A percentile compares a stretch with the other conserved stretches of the same genome.
These are phyloP conservation scores for Monosporascus sp. DNA, from an alignment of 2,329 filamentous ascomycete species.

Conservation along the genomic window DNA sequence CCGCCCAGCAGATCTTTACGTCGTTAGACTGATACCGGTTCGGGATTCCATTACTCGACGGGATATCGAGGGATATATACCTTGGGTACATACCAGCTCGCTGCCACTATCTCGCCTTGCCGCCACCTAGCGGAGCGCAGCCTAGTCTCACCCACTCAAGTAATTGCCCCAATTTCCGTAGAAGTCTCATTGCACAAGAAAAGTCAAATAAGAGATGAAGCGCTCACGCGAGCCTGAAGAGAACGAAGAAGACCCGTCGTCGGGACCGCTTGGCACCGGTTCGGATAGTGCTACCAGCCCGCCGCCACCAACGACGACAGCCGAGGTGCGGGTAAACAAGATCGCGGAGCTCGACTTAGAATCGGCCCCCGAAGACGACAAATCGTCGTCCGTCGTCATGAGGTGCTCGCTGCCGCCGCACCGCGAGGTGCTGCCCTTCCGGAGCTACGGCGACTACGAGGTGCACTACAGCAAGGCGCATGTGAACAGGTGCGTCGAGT, in stretches of 20 bases:
- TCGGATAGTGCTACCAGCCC: constrained; percentile 2
- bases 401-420: constrained; percentile 80
- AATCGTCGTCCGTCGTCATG: constrained; percentile 46
- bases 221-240: constrained; percentile 57
- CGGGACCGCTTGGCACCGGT: constrained; percentile 5
- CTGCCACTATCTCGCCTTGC: neutral
- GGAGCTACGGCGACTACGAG: constrained; percentile 76
- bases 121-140: no score
- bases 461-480: constrained; percentile 78
- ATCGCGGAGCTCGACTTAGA: constrained; percentile 51
- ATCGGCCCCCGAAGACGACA: no score
- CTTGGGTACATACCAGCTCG: neutral
- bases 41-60: neutral
- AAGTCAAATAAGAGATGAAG: constrained; percentile 44
- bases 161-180: constrained; percentile 30
- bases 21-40: neutral
- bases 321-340: constrained; percentile 39
- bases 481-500: constrained; percentile 79
- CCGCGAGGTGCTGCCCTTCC: constrained; percentile 62
- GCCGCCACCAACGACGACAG: constrained; percentile 2
- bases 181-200: constrained; percentile 8
- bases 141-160: constrained; percentile 8
- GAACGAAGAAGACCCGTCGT: constrained; percentile 29
- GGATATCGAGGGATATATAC: neutral
- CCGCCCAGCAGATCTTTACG: neutral